Percentiles rank a stretch among this genome's conserved stretches.
These are phyloP conservation scores for Alternaria ethzedia DNA, from an alignment of 2,329 filamentous ascomycete species.

Conservation along the genomic window DNA sequence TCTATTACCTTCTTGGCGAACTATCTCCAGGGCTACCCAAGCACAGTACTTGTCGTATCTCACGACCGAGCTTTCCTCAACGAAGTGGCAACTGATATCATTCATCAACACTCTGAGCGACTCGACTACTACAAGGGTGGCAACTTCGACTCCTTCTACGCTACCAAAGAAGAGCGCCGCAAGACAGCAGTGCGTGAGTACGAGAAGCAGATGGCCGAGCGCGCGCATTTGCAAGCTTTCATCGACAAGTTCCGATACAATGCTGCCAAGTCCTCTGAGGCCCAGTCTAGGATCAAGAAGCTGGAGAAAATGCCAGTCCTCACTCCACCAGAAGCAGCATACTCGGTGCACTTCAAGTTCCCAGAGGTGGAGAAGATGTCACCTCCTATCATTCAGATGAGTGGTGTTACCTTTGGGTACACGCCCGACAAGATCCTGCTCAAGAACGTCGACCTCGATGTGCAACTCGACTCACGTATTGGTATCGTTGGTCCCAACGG, in stretches of 20 bases:
- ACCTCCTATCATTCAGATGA: conserved; percentile 98
- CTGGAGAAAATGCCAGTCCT: conserved; percentile 95
- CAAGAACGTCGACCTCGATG: conserved; percentile 87
- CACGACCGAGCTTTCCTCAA: conserved; percentile 99
- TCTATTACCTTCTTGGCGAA: conserved; percentile 97
- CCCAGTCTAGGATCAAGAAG: conserved; percentile 98
- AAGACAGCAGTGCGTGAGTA: conserved; percentile 98
- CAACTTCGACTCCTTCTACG: conserved; percentile 81
- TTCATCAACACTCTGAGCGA: conserved; percentile 96
- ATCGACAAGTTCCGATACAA: conserved; percentile 99
- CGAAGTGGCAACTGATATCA: conserved; percentile 98
- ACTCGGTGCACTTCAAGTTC: conserved; percentile 96
- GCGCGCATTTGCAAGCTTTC: conserved; percentile 92
- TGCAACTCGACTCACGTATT: conserved; percentile 96
- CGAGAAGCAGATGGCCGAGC: conserved; percentile 95
- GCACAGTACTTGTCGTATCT: conserved; percentile 93
- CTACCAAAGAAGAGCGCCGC: conserved; percentile 93
- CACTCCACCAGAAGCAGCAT: conserved; percentile 88
- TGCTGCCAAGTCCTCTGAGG: conserved; percentile 96
- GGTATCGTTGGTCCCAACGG: conserved; percentile 99
- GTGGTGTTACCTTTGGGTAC: conserved; percentile 89
- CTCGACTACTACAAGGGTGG: conserved; percentile 98
- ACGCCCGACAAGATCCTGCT: conserved; percentile 78
- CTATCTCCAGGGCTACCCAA: conserved; percentile 92
- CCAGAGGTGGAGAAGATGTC: conserved; percentile 97